These are phyloP conservation scores for Cordyceps cicadae DNA, from an alignment of 2,329 filamentous ascomycete species.

Conservation along the genomic window DNA sequence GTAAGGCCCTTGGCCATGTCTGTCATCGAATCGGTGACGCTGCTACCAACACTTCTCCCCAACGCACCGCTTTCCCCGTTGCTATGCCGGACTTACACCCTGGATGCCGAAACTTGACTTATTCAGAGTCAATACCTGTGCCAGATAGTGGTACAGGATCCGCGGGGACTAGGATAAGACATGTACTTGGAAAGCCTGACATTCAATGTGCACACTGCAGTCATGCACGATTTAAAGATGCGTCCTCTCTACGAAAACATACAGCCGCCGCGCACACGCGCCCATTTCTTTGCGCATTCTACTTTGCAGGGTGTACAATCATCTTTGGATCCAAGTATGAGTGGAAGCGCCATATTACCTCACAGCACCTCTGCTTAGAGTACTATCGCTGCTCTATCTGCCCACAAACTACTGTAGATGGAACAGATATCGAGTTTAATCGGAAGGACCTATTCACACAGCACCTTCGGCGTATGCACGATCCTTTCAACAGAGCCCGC, in stretches of 20 bases:
- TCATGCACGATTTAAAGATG: constrained; percentile 58
- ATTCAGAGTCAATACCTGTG: not conserved
- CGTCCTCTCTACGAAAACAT: constrained; percentile 57
- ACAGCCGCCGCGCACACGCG: constrained; percentile 60
- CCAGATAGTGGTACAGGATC: constrained; percentile 23
- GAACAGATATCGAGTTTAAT: constrained; percentile 68
- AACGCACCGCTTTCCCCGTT: constrained; percentile 10
- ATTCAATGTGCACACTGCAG: constrained; percentile 53
- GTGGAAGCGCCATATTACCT: constrained; percentile 94
- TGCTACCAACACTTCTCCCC: too few relatives aligned
- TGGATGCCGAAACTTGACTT: not conserved
- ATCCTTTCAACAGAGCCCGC: constrained; percentile 49
- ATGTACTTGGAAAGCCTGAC: constrained; percentile 49
- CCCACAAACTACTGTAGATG: constrained; percentile 34
- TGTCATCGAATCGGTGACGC: constrained; percentile 27
- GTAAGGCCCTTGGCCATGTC: too few relatives aligned
- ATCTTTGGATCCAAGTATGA: constrained; percentile 92
- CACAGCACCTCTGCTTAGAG: constrained; percentile 70
- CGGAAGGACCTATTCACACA: constrained; percentile 94
- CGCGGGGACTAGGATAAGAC: constrained; percentile 34
- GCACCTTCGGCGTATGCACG: constrained; percentile 89
- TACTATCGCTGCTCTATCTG: constrained; percentile 58
- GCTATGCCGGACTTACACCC: not conserved
- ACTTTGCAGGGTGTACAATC: constrained; percentile 72
- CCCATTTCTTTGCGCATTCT: constrained; percentile 78